Evolutionary conservation across 2,329 filamentous ascomycete genomes (phyloP), one percentile per base, ranked within the genome.

Genomic region (Alternaria sp.): DNA sequence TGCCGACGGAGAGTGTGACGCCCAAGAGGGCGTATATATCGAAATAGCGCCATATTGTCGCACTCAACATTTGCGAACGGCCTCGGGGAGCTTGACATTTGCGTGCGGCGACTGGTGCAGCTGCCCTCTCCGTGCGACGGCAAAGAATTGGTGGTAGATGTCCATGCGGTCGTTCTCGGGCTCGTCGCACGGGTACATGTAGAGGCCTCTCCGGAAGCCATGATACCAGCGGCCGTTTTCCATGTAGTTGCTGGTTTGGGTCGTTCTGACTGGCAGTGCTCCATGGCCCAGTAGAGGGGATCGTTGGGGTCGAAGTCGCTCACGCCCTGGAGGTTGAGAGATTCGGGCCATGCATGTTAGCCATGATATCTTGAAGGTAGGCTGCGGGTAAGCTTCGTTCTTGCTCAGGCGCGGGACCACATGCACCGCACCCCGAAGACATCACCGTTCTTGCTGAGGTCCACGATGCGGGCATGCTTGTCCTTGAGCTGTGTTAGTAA

Each of bases 291-390:
- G 62, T 86, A 84, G 71, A 91, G 90, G 72, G 98, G 90, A 67
- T 97, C 89, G 58, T 89, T 86, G 25, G 93, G 93, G 30, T 91
- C 92, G 77, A 98, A 84, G 46, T 90, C 88, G 74, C 97, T 91
- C 5, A 98, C 86, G 19, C 95, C 95, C 63, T 89, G 88, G 56
- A 99, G 83, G 79, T 97, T 90, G n/a, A 97, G 81, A 77, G 96
- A 96, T 74, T 88, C 84, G 17, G 84, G 84, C 61, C 77, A 80
- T 61, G 73, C 63, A 36, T 77, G 36, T 68, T 65, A 21, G 63
- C 63, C 15, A 73, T 69, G 25, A 78, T 70, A 36, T 73, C 68
- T 50, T 78, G 73, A 46, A 71, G 71, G 47, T 79, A 78, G 13
- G 76, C 76, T n/a, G 75, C 77, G 11, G 77, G 76, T 17, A 76